phyloP scores from a whole-genome alignment of 139 green algal species.

The Chlorella sp. region DNA sequence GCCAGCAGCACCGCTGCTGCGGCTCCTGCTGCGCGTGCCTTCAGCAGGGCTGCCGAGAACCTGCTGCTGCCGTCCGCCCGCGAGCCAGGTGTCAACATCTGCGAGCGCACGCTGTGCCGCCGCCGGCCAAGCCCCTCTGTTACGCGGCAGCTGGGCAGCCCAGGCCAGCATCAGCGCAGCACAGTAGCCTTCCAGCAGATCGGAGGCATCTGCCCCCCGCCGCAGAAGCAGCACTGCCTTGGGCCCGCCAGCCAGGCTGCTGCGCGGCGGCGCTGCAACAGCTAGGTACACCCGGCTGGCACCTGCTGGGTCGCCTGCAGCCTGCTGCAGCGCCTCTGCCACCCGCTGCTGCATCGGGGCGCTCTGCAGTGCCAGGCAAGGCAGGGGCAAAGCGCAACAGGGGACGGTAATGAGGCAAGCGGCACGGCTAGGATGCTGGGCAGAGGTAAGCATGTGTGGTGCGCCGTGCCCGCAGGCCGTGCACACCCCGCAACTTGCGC shows the following conservation, averaged over 20 bases:
- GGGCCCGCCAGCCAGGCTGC: neutral
- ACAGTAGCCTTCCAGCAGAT: conserved; percentile 10
- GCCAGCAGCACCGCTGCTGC: neutral
- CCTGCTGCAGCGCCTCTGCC: neutral
- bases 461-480: too few relatives aligned
- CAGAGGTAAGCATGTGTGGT: too few relatives aligned
- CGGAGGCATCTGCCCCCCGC: neutral
- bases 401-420: neutral
- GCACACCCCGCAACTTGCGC: too few relatives aligned
- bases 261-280: neutral
- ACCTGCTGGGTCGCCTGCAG: neutral
- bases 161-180: conserved; percentile 18
- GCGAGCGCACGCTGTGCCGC: conserved; percentile 6
- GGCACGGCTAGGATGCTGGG: neutral
- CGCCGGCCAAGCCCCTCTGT: neutral
- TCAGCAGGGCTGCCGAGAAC: neutral
- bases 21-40: neutral
- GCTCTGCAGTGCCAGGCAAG: neutral
- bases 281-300: neutral
- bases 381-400: neutral
- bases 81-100: conserved; percentile 5
- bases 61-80: neutral
- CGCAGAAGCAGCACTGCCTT: conserved; percentile 24
- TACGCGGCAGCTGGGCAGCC: neutral
- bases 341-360: neutral